A percentile compares a stretch with the other conserved stretches of the same genome.
Evolutionary conservation across 495 filamentous ascomycete species (phyloP).

Genomic region (Penicillium cosmopolitanum): DNA sequence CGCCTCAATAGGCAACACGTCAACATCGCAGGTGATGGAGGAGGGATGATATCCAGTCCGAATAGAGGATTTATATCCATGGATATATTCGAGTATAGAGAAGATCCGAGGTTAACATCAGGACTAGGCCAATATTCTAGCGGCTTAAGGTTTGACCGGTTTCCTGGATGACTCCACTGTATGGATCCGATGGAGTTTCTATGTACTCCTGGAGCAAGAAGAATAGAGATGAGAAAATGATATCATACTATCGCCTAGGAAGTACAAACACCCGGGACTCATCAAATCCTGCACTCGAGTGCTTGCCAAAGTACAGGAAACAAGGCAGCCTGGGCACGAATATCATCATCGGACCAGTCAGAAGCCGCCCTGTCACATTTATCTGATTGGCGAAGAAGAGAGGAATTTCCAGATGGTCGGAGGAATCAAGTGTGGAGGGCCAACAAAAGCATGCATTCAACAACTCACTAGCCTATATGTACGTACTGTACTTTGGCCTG

Average conservation of each 20-base stretch:
- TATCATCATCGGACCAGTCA: background rate
- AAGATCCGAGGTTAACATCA: background rate
- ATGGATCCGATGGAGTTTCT: background rate
- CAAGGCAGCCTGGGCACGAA: background rate
- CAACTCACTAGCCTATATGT: background rate
- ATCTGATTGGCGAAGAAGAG: background rate
- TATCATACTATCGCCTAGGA: background rate
- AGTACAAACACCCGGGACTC: too few species aligned
- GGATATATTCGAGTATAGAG: background rate
- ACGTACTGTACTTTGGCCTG: background rate
- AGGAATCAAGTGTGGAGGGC: background rate
- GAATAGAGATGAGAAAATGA: background rate
- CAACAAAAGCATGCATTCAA: background rate
- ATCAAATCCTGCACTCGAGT: background rate
- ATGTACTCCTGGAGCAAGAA: background rate
- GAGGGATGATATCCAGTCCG: too few species aligned
- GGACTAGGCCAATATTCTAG: constrained; percentile 1
- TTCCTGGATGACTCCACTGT: background rate
- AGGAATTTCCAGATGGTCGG: background rate
- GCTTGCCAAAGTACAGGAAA: background rate
- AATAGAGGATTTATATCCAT: background rate
- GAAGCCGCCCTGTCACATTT: background rate
- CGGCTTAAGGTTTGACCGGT: background rate
- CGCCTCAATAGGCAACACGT: constrained; percentile 3
- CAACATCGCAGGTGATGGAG: background rate